Conservation (phyloP, 805 yeast species). For the Nakazawaea holstii region DNA sequence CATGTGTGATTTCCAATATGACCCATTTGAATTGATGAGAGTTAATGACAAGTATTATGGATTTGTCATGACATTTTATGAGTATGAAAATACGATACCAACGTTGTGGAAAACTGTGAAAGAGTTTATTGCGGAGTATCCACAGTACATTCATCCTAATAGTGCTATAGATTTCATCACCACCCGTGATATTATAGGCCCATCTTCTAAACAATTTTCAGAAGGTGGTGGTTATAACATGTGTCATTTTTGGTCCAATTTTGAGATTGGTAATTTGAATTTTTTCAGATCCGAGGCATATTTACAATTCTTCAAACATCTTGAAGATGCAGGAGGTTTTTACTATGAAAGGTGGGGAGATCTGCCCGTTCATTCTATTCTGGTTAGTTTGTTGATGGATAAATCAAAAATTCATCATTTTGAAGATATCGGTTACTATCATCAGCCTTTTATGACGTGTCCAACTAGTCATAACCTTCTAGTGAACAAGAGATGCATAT, state of each 20-base stretch:
- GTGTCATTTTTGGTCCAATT: conserved; percentile 87
- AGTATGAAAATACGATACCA: conserved; percentile 80
- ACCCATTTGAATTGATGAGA: conserved; percentile 79
- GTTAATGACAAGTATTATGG: conserved; percentile 78
- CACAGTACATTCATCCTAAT: conserved; percentile 58
- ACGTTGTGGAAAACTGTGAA: conserved; percentile 77
- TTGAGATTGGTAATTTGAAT: conserved; percentile 68
- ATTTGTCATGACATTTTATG: conserved; percentile 78
- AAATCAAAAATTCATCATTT: conserved; percentile 66
- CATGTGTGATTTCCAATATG: conserved; percentile 83
- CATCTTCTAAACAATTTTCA: conserved; percentile 39
- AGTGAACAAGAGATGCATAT: conserved; percentile 54
- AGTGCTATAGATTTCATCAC: conserved; percentile 55
- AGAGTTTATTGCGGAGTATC: conserved; percentile 51
- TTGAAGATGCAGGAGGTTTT: conserved; percentile 70
- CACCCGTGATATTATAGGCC: conserved; percentile 43
- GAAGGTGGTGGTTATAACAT: conserved; percentile 59
- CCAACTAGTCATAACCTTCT: conserved; percentile 48
- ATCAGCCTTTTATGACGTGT: conserved; percentile 62
- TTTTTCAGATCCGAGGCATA: conserved; percentile 68
- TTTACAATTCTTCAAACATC: conserved; percentile 50
- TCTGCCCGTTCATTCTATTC: conserved; percentile 85
- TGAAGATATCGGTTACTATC: conserved; percentile 77
- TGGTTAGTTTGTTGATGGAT: conserved; percentile 53
- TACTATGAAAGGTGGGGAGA: conserved; percentile 94